These are phyloP conservation scores for Crithidia thermophila DNA, from an alignment of 208 protist species.

Conservation along the genomic window DNA sequence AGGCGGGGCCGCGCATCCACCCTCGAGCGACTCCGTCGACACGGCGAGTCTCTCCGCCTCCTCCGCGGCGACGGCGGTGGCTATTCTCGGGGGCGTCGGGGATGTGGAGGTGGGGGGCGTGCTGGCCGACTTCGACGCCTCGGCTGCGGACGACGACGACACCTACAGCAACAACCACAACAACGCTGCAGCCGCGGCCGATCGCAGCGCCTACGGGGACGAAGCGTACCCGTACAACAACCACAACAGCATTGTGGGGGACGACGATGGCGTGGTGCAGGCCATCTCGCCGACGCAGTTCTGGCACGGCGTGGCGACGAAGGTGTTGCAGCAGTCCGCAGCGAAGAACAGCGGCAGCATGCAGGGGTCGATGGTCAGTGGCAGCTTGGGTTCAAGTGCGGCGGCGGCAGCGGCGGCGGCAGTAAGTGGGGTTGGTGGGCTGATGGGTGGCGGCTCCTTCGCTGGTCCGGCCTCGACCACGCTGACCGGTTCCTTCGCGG, in stretches of 20 bases:
- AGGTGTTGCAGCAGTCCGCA: slow-evolving; percentile 23
- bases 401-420: background rate
- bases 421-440: background rate
- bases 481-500: slow-evolving; percentile 1
- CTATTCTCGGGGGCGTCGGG: background rate
- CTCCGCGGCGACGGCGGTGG: slow-evolving; percentile 9
- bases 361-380: too few species aligned
- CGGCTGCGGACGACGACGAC: background rate
- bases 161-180: background rate
- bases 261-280: background rate
- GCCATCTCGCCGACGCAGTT: slow-evolving; percentile 22
- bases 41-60: slow-evolving; percentile 10
- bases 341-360: background rate
- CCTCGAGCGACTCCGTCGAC: background rate
- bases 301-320: slow-evolving; percentile 24
- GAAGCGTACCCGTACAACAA: background rate
- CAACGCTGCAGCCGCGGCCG: too few species aligned
- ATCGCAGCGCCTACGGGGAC: too few species aligned
- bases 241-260: background rate
- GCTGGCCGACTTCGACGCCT: background rate
- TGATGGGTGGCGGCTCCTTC: slow-evolving; percentile 2
- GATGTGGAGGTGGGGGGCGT: background rate
- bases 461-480: slow-evolving; percentile 9
- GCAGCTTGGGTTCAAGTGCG: too few species aligned
- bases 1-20: background rate